Evolutionary conservation across 169 alveolate species (phyloP).

Genomic region (Eimeria necatrix): DNA sequence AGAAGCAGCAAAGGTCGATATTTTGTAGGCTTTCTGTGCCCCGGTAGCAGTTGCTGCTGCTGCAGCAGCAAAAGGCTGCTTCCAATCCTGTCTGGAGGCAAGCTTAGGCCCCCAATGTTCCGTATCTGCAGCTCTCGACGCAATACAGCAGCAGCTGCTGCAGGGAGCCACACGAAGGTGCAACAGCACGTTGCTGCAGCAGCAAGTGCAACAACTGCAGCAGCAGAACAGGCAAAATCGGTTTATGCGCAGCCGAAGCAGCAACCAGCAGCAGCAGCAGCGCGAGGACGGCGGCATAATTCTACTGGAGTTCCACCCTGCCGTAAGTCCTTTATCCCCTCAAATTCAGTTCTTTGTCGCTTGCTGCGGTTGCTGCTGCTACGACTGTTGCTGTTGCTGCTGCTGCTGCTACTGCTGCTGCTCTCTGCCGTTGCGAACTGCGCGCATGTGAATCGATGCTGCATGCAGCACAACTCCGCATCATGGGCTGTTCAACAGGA

Average conservation of each 20-base stretch:
- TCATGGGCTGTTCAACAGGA: background rate
- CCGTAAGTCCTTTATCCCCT: background rate
- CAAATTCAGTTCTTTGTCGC: background rate
- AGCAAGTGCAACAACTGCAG: slow-evolving; percentile 52
- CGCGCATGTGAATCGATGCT: background rate
- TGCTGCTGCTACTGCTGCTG: slow-evolving; percentile 26
- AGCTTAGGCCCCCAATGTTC: slow-evolving; percentile 22
- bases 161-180: slow-evolving; percentile 53
- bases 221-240: background rate
- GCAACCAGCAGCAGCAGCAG: slow-evolving; percentile 27
- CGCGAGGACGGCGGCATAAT: slow-evolving; percentile 19
- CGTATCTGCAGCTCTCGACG: slow-evolving; percentile 56
- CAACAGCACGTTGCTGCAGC: slow-evolving; percentile 52
- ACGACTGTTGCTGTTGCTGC: background rate
- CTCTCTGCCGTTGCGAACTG: background rate
- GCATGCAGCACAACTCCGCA: background rate
- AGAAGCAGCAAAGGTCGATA: no score
- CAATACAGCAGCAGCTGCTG: slow-evolving; percentile 58
- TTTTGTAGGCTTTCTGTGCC: no score
- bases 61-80: background rate
- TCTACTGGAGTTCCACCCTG: background rate
- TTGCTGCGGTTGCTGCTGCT: background rate
- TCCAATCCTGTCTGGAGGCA: background rate
- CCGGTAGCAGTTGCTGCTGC: background rate
- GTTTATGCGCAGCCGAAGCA: no score